phyloP scores from a whole-genome alignment of 2,329 filamentous ascomycete genomes.

The Talaromyces piceae region DNA sequence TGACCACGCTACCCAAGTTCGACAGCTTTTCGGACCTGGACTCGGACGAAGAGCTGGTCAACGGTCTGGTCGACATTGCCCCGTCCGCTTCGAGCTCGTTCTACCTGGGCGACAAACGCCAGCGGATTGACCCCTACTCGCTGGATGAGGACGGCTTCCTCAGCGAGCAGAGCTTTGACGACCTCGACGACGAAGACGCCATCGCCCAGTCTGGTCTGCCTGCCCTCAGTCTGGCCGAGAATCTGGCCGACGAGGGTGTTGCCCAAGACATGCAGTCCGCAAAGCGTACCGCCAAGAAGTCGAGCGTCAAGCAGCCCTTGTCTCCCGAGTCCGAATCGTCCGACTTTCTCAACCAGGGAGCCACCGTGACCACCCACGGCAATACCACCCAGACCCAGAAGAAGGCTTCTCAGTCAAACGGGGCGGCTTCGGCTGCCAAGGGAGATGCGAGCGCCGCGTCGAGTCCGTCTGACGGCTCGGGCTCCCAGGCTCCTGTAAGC shows the following conservation, averaged over 20 bases:
- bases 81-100: slow-evolving; percentile 48
- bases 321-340: slow-evolving; percentile 24
- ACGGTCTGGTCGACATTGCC: slow-evolving; percentile 64
- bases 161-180: slow-evolving; percentile 67
- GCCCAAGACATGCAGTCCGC: slow-evolving; percentile 40
- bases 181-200: slow-evolving; percentile 61
- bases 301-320: slow-evolving; percentile 22
- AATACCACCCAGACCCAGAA: slow-evolving; percentile 32
- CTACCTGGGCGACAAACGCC: slow-evolving; percentile 59
- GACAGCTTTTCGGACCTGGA: slow-evolving; percentile 86
- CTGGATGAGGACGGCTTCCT: slow-evolving; percentile 72
- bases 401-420: slow-evolving; percentile 32
- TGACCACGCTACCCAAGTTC: slow-evolving; percentile 62
- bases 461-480: slow-evolving; percentile 8
- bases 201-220: slow-evolving; percentile 57
- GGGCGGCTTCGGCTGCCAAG: slow-evolving; percentile 37
- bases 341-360: slow-evolving; percentile 22
- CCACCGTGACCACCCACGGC: slow-evolving; percentile 21
- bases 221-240: slow-evolving; percentile 48
- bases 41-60: slow-evolving; percentile 80
- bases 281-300: slow-evolving; percentile 41
- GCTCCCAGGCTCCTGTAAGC: slow-evolving; percentile 39
- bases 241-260: slow-evolving; percentile 29
- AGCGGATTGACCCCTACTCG: slow-evolving; percentile 63
- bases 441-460: slow-evolving; percentile 44